phyloP scores from a whole-genome alignment of 2,329 filamentous ascomycete species.

The Sodiomyces alkalinus region DNA sequence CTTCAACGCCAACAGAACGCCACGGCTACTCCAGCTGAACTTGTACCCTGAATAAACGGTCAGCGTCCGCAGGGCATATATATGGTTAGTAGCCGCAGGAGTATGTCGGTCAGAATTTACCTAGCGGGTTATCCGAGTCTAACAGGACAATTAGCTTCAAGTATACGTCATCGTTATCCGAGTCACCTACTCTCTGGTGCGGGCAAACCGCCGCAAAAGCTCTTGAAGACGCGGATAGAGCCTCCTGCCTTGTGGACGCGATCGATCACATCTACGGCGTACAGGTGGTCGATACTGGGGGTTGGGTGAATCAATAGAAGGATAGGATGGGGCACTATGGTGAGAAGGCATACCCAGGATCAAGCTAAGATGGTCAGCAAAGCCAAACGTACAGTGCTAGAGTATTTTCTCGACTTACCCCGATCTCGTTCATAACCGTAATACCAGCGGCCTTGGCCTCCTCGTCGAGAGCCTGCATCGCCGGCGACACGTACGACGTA shows the following conservation, averaged over 20 bases:
- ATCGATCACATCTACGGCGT: conserved; percentile 77
- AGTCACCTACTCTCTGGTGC: conserved; percentile 36
- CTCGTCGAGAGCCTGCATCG: conserved; percentile 79
- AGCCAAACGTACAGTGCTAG: conserved; percentile 21
- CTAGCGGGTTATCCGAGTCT: conserved; percentile 73
- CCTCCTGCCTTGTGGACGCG: conserved; percentile 78
- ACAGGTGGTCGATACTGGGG: conserved; percentile 58
- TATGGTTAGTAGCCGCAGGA: too few species aligned
- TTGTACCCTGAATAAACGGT: too few species aligned
- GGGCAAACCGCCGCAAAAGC: conserved; percentile 71
- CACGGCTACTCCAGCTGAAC: conserved; percentile 55
- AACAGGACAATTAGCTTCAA: too few species aligned
- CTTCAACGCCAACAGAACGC: conserved; percentile 72
- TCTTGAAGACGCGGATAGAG: conserved; percentile 69
- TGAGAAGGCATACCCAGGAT: too few species aligned
- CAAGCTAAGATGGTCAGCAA: conserved; percentile 8
- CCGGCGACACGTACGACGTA: conserved; percentile 82
- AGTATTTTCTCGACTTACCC: too few species aligned
- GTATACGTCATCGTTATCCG: too few species aligned
- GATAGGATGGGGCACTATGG: too few species aligned
- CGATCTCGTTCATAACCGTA: conserved; percentile 96
- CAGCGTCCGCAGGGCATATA: too few species aligned
- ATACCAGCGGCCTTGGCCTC: conserved; percentile 80
- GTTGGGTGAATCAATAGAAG: conserved; percentile 25
- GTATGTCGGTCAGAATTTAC: too few species aligned